Conservation (phyloP, 192 early-diverging fungal species). For the Podila epigama region DNA sequence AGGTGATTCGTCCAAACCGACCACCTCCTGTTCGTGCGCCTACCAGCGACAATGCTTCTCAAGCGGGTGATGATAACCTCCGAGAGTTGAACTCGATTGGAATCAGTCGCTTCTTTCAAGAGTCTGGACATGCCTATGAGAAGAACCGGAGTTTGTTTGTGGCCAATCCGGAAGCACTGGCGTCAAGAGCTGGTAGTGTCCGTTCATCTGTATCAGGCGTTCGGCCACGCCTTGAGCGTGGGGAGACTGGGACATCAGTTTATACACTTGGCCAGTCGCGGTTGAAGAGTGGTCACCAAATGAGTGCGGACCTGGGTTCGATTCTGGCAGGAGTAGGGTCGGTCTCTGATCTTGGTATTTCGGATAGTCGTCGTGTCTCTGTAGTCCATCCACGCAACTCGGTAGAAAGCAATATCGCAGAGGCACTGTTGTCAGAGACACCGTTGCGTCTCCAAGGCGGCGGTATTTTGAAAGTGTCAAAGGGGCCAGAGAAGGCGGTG, state of each 20-base stretch:
- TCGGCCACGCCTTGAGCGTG: slow-evolving; percentile 1
- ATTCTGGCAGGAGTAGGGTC: slow-evolving; percentile 11
- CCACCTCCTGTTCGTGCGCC: slow-evolving; percentile 14
- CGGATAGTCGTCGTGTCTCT: slow-evolving; percentile 19
- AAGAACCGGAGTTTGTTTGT: slow-evolving; percentile 31
- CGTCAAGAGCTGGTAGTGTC: slow-evolving; percentile 19
- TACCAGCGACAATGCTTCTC: slow-evolving; percentile 9
- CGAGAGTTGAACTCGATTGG: slow-evolving; percentile 38
- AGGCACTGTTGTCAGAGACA: slow-evolving; percentile 18
- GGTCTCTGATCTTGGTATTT: not conserved
- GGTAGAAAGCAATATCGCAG: slow-evolving; percentile 28
- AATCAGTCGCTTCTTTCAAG: slow-evolving; percentile 44
- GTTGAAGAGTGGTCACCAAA: not conserved
- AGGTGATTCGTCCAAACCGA: slow-evolving; percentile 34
- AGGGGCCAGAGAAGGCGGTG: slow-evolving; percentile 45
- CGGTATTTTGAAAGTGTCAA: slow-evolving; percentile 36
- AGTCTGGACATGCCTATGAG: slow-evolving; percentile 33
- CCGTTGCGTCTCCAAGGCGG: slow-evolving; percentile 31
- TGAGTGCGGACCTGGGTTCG: slow-evolving; percentile 18
- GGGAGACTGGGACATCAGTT: slow-evolving; percentile 7
- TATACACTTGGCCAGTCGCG: slow-evolving; percentile 4
- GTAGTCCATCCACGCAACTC: slow-evolving; percentile 10
- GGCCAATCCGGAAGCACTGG: slow-evolving; percentile 29
- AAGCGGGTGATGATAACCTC: slow-evolving; percentile 27
- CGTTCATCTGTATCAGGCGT: slow-evolving; percentile 21